Base-by-base conservation (phyloP, 768 basidiomycete genomes). In the Calocybe gangraenosa region DNA sequence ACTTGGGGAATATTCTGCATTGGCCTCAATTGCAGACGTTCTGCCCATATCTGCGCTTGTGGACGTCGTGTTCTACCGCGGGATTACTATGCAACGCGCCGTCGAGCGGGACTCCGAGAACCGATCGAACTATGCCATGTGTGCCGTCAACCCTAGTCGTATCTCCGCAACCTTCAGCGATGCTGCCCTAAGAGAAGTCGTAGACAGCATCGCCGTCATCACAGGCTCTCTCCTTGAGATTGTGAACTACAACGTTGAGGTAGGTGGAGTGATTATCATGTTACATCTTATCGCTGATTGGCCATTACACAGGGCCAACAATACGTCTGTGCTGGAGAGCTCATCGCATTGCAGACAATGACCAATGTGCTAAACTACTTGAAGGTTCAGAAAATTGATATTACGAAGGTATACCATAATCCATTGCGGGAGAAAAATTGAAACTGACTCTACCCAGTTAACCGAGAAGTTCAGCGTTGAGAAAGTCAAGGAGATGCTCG, bases 81-180 rank as follows among this genome's bases (percentile, higher is more conserved):
- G 96, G 56, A 94, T 99, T 61, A 99, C 96, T 28, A 99, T 98
- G 96, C 96, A 98, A 61, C 92, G 96, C 18, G 96, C 96, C 20
- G 96, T 99, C 47, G 92, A 96, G 66, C 91, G 96, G 23, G 96
- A 99, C 60, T 74, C 85, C 1, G 73, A 88, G 46, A 94, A 94
- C 58, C 81, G 96, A 30, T 95, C 92, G 19, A 92, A 94, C 62
- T 99, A 97, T 57, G 94, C 92, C 7, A 98, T 99, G 96, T 94
- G 93, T 65, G 95, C 96, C n/a, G 89, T 96, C 56, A 98, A 99
- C 65, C 95, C 95, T 2, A 86, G 91, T 55, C 87, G 95, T 44
- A 90, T 99, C 50, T 91, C 92, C 25, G 86, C 85, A 63, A 84
- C 90, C 1, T 99, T 99, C 75, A 92, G 83, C 52, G 96, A 99